phyloP scores from a whole-genome alignment of 305 asterid genomes.

The Fraxinus latifolia region DNA sequence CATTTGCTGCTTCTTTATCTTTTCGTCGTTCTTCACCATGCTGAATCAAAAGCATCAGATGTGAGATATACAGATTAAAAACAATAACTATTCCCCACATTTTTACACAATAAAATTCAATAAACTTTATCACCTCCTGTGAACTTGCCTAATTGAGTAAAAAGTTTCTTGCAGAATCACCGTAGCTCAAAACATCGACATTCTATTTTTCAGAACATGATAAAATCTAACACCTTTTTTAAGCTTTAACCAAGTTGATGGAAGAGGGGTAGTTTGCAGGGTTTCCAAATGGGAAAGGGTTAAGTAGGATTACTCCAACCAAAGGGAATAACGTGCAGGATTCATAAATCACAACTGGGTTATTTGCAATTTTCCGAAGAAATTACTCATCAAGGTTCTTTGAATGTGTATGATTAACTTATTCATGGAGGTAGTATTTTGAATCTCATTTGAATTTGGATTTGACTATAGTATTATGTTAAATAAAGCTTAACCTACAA shows the following conservation, averaged over 20 bases:
- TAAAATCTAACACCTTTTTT: background rate
- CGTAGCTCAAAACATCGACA: background rate
- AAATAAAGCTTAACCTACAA: background rate
- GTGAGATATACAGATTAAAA: background rate
- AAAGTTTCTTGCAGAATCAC: background rate
- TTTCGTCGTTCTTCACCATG: slow-evolving; percentile 81
- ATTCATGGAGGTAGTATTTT: background rate
- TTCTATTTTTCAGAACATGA: background rate
- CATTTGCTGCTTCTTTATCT: slow-evolving; percentile 97
- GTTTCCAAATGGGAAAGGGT: background rate
- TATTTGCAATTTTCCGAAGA: background rate
- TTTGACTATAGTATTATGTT: background rate
- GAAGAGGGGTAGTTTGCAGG: background rate
- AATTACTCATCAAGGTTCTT: background rate
- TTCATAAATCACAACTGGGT: background rate
- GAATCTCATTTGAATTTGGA: background rate
- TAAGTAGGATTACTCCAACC: background rate
- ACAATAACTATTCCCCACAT: background rate
- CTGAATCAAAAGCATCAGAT: slow-evolving; percentile 42
- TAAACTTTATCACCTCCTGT: background rate
- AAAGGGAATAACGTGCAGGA: background rate
- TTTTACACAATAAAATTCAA: background rate
- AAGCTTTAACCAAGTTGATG: background rate
- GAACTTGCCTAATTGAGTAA: background rate
- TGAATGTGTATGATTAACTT: background rate